Base-by-base conservation (phyloP, 2,329 filamentous ascomycete species). In the Fusarium subtropicale region DNA sequence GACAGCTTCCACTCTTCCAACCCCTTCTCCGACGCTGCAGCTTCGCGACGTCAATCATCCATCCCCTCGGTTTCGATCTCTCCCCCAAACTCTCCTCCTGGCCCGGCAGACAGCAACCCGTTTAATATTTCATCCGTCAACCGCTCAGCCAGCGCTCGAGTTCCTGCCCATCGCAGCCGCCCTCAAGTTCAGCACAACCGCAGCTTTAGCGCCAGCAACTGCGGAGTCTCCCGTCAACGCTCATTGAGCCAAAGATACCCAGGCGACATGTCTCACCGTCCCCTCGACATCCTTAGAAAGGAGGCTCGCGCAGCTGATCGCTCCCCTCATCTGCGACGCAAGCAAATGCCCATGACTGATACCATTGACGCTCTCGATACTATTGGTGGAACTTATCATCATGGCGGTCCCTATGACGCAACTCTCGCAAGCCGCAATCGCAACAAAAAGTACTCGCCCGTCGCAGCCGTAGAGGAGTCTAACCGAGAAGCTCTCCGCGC, bases 361-460 rank as follows among this genome's bases (percentile, higher is more conserved):
- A 84, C 85, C 11, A 96, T 98, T 74, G 95, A 97, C 77, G 82
- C 84, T 7, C 87, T 98, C 2, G 95, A 97, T 76, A 85, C 86
- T n/a, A 79, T 85, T 41, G 86, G 87, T 52, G 85, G 85, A 20
- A 81, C 85, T 4, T 97, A 97, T 79, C 95, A 97, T 78, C 95
- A 98, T 74, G 92, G 91, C 68, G 94, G 95, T 0, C 95, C 95
- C 0, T 98, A 92, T 73, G 95, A 98, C 77, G 93, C 94, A 12
- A 91, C 92, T 3, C 84, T 93, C 54, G 83, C 91, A 2, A 88
- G 91, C 15, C 87, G 92, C 48, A 97, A 97, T 80, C 84, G 81
- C 6, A 84, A 88, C 73, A 84, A 82, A 72, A 79, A 79, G 68
- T 83, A 83, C 61, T 90, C 92, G 5, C 94, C 95, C 0, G 81